Evolutionary conservation across 1,139 yeast genomes (phyloP), one percentile per base, ranked within the genome.

Genomic region (Debaryomycetaceae sp.): DNA sequence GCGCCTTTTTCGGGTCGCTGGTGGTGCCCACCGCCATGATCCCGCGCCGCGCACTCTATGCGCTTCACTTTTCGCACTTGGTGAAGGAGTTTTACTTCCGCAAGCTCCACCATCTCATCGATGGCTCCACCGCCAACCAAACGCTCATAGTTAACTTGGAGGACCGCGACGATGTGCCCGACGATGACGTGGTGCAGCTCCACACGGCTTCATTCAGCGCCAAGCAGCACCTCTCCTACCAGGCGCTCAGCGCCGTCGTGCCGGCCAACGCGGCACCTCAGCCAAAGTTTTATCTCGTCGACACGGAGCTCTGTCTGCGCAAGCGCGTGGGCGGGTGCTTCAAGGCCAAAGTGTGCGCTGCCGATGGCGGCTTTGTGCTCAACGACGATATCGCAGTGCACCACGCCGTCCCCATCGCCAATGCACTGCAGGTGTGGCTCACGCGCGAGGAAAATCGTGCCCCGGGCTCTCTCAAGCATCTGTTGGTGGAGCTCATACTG

Each of bases 11-110:
- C 25, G 36, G 51, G 0, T 44, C 56, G 1, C 42, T 63, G 9
- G 48, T 44, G 4, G 41, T 60, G 3, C 45, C 51, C 1, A 30
- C 48, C 3, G 57, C 66, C 5, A 75, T 84, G 56, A 77, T 78
- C n/a, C 83, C 89, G 0, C 68, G 82, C 41, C 86, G 82, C 48
- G 76, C 83, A 32, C 58, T 89, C 6, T 68, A 73, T 44, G 96
- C 95, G 0, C 56, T 88, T 36, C 78, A 77, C 37, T 79, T 77
- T 30, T 65, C 80, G 2, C 65, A 65, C 18, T 79, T 85, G 51
- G 93, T 83, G 3, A 68, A 72, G 15, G 96, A 86, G 46, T 47
- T 86, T 15, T 61, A 74, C 30, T 75, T 84, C 39, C 70, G 91
- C 38, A 66, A 72, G n/a, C 56, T 86, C 16, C 57, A 63, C 3